A percentile compares a stretch with the other conserved stretches of the same genome.
phyloP scores from a whole-genome alignment of 1,139 yeast species.

The Geotrichum restrictum region DNA sequence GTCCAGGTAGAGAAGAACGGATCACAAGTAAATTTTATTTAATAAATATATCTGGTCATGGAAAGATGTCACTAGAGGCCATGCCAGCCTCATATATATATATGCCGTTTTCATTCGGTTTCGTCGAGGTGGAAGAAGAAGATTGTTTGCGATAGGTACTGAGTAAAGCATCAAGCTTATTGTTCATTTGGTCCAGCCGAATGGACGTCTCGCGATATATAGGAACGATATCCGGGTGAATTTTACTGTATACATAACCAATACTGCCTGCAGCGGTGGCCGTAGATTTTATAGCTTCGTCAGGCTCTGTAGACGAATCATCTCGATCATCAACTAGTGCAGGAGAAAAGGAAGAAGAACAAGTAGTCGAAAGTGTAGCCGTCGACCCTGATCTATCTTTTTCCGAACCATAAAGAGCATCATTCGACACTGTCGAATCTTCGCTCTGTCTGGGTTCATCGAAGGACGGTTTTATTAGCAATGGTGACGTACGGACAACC shows the following conservation, averaged over 20 bases:
- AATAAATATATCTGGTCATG: neutral
- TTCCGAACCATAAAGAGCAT: too few relatives aligned
- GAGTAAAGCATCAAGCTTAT: conserved; percentile 11
- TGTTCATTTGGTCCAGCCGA: conserved; percentile 29
- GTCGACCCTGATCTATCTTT: too few relatives aligned
- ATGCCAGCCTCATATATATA: neutral
- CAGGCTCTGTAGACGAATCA: conserved; percentile 1
- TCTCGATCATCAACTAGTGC: conserved; percentile 8
- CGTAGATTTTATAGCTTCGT: neutral
- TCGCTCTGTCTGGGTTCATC: neutral
- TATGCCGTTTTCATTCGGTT: neutral
- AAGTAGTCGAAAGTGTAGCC: too few relatives aligned
- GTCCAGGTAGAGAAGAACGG: too few relatives aligned
- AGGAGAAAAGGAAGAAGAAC: neutral
- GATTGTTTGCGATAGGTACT: conserved; percentile 12
- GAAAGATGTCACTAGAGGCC: neutral
- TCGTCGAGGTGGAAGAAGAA: neutral
- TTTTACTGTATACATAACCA: conserved; percentile 1
- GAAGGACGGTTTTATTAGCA: too few relatives aligned
- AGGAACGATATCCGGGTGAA: conserved; percentile 35
- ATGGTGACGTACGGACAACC: neutral
- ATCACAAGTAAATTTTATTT: too few relatives aligned
- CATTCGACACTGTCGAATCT: too few relatives aligned
- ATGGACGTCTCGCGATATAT: conserved; percentile 33
- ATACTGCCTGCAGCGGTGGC: conserved; percentile 10